Evolutionary conservation across 176 grass and related monocot species (phyloP).

Genomic region (Juncus inflexus): DNA sequence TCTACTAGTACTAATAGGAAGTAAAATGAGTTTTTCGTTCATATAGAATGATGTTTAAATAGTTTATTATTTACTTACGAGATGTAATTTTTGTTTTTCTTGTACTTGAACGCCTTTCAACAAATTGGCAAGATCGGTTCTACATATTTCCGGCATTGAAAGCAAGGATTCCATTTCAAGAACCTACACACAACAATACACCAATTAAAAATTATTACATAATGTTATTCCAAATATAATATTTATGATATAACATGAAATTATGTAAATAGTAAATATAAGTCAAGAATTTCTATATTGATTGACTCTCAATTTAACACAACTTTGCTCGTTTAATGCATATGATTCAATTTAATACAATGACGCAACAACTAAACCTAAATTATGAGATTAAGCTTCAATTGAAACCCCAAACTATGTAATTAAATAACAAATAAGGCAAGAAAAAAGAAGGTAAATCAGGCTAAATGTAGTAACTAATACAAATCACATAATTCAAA

Average conservation of each 20-base stretch:
- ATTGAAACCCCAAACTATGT: no score
- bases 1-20: no score
- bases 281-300: no score
- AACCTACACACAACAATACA: constrained; percentile 38
- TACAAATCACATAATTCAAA: neutral
- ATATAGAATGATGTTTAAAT: no score
- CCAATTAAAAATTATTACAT: neutral
- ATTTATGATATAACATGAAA: constrained; percentile 20
- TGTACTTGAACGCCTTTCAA: constrained; percentile 73
- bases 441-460: neutral
- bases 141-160: constrained; percentile 51
- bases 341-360: no score
- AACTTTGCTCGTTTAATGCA: no score
- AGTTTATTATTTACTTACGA: constrained; percentile 38
- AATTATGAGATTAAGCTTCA: no score
- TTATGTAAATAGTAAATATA: neutral
- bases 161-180: constrained; percentile 76
- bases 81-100: constrained; percentile 86
- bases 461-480: neutral
- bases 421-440: neutral
- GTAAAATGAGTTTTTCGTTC: no score
- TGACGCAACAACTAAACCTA: no score
- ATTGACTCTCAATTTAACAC: no score
- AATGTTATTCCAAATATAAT: neutral
- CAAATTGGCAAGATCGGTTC: constrained; percentile 71